These are phyloP conservation scores for Calocybe cyanea DNA, from an alignment of 768 basidiomycete species.

Conservation along the genomic window DNA sequence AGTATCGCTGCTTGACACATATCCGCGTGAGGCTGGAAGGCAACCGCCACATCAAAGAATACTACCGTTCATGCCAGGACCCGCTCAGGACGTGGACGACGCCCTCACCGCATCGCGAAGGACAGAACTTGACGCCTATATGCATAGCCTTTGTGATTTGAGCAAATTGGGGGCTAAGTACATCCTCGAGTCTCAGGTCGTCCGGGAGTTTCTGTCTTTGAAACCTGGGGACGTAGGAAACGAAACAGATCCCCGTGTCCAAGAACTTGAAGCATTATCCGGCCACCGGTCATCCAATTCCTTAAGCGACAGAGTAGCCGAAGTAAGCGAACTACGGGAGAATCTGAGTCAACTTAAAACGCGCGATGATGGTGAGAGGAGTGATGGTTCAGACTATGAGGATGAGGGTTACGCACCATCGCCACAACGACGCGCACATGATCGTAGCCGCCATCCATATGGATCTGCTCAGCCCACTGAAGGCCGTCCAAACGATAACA, in stretches of 20 bases:
- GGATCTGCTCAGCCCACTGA: conserved; percentile 20
- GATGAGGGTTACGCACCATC: conserved; percentile 52
- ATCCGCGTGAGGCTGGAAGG: conserved; percentile 90
- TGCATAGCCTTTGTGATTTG: conserved; percentile 74
- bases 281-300: conserved; percentile 12
- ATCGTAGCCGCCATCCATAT: conserved; percentile 38
- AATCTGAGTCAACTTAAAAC: conserved; percentile 49
- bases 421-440: conserved; percentile 33
- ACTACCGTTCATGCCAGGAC: conserved; percentile 97
- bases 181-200: conserved; percentile 74
- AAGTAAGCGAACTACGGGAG: conserved; percentile 41
- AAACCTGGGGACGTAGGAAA: conserved; percentile 85
- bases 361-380: conserved; percentile 40
- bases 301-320: conserved; percentile 1
- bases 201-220: conserved; percentile 79
- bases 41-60: conserved; percentile 64
- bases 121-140: conserved; percentile 85
- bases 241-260: conserved; percentile 54
- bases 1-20: conserved; percentile 77
- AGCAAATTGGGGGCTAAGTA: conserved; percentile 65
- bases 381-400: conserved; percentile 66
- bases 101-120: conserved; percentile 76
- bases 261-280: conserved; percentile 57
- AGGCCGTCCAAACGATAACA: conserved; percentile 35
- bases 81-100: conserved; percentile 79